These are phyloP conservation scores for Chlamydomonas sp. DNA, from an alignment of 139 green algal genomes.

Conservation along the genomic window DNA sequence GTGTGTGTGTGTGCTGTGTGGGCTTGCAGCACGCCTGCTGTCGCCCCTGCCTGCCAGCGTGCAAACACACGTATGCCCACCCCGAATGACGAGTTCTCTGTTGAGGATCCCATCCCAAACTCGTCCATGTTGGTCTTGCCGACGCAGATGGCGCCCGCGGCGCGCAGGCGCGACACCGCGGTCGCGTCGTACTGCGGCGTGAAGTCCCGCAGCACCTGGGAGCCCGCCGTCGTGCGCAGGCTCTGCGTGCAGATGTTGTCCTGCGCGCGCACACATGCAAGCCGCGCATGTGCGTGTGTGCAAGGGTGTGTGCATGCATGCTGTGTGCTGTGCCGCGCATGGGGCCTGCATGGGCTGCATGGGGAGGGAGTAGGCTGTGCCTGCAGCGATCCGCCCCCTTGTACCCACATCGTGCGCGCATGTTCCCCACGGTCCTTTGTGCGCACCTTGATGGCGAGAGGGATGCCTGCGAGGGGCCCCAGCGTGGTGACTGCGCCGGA, in stretches of 20 bases:
- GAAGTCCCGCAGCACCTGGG: conserved; percentile 64
- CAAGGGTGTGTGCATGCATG: neutral
- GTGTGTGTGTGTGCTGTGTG: neutral
- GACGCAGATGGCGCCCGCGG: conserved; percentile 77
- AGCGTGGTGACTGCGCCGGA: conserved; percentile 18
- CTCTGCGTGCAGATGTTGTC: conserved; percentile 91
- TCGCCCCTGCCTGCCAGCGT: no score
- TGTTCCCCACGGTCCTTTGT: neutral
- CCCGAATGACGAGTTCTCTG: conserved; percentile 83
- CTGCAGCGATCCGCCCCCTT: neutral
- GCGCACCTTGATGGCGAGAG: conserved; percentile 77
- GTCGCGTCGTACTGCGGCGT: conserved; percentile 70
- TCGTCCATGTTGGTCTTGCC: conserved; percentile 98
- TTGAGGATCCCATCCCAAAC: conserved; percentile 96
- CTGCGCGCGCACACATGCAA: conserved; percentile 44
- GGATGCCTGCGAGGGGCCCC: conserved; percentile 65
- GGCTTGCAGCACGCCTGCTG: neutral
- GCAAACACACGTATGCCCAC: conserved; percentile 24
- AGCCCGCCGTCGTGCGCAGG: conserved; percentile 80
- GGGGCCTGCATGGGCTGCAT: neutral
- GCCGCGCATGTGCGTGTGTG: neutral
- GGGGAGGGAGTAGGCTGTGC: neutral
- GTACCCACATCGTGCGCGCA: neutral
- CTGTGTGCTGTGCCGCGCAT: neutral
- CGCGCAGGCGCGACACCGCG: conserved; percentile 52